These are phyloP conservation scores for Ustilago xerochloae DNA, from an alignment of 1,284 basidiomycete genomes.

Conservation along the genomic window DNA sequence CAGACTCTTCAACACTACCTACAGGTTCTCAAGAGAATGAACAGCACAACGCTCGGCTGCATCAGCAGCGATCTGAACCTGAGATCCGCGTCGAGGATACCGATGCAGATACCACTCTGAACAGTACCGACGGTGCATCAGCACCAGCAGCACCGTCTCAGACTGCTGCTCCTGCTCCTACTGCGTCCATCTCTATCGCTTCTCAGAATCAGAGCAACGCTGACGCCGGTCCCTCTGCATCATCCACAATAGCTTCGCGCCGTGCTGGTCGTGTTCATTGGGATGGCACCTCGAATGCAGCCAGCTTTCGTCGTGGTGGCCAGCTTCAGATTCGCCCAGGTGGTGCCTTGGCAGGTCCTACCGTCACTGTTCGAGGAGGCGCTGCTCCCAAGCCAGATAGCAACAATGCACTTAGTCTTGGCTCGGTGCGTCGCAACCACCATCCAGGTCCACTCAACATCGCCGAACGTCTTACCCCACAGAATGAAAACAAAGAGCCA, in stretches of 20 bases:
- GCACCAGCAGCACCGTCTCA: not conserved
- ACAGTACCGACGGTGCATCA: constrained; percentile 4
- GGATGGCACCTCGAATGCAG: constrained; percentile 46
- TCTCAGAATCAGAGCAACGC: too few relatives aligned
- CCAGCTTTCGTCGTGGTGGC: constrained; percentile 32
- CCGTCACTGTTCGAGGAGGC: constrained; percentile 51
- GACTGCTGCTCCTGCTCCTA: not conserved
- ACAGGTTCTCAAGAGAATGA: constrained; percentile 19
- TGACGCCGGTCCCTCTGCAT: not conserved
- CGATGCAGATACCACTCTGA: constrained; percentile 15
- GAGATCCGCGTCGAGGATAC: constrained; percentile 14
- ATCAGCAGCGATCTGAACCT: constrained; percentile 9
- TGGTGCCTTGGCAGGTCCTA: constrained; percentile 42
- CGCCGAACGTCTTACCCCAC: constrained; percentile 38
- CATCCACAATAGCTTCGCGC: constrained; percentile 11
- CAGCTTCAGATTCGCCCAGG: constrained; percentile 35
- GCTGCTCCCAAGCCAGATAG: constrained; percentile 11
- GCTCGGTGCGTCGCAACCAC: constrained; percentile 48
- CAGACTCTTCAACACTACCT: constrained; percentile 31
- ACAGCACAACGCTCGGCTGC: not conserved
- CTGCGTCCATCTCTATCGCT: constrained; percentile 16
- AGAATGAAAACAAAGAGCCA: constrained; percentile 14
- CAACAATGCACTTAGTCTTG: constrained; percentile 22
- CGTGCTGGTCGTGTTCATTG: constrained; percentile 45
- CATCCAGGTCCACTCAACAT: constrained; percentile 65